Base-by-base conservation (phyloP, 2,329 filamentous ascomycete genomes). In the Coniochaeta prunicola region DNA sequence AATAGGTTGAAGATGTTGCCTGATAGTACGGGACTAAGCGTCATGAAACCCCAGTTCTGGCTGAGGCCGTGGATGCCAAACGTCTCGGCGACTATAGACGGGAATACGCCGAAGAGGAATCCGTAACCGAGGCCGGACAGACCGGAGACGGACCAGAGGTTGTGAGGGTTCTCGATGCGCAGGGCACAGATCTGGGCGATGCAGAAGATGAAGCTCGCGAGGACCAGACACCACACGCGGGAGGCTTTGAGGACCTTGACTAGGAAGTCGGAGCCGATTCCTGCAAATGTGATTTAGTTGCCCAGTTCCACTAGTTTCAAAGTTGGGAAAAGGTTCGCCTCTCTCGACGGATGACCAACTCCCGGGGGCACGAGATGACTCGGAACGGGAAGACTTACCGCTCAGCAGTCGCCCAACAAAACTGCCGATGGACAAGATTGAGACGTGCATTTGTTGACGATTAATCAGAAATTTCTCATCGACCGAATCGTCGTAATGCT, bases 11-110 rank as follows among this genome's bases (percentile, higher is more conserved):
- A 97, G 24, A 96, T 73, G 66, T 97, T 96, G 56, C 91, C 92
- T 9, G 88, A 92, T 30, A 96, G 74, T 2, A 96, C 91, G 0
- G 93, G 92, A 2, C 91, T 88, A 54, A 97, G 78, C 0, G 91
- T 97, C 86, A 99, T 96, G 66, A 89, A 88, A 15, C 94, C 94
- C 93, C 94, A 99, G 69, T 97, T 99, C 69, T 96, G 91, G 58
- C 89, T 92, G 53, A 99, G 79, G 1, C 92, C 93, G 61, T 88
- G 83, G 28, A 97, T 89, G 8, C 94, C 94, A 70, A 99, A 99
- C 0, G 89, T 88, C 70, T 97, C 92, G 7, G 92, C 91, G 10
- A 90, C 84, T 19, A 97, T 85, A 13, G 92, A 92, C 0, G 94
- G 94, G 72, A 90, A 96, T 21, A 96, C 92, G 34, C 94, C 94